These are phyloP conservation scores for Ricinus communis DNA, from an alignment of 345 rosid genomes.

Conservation along the genomic window DNA sequence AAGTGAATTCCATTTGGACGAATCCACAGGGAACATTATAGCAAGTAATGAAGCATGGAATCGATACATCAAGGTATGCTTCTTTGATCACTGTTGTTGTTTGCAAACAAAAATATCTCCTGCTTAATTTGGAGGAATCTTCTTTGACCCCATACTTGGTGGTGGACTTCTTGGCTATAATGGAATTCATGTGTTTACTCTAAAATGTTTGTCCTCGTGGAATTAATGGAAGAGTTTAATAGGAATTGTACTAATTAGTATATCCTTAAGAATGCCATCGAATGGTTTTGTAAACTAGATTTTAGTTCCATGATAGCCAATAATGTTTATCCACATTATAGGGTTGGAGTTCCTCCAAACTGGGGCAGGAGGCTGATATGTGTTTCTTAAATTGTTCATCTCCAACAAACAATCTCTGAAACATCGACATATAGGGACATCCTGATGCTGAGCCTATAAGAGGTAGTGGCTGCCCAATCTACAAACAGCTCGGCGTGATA, in stretches of 20 bases:
- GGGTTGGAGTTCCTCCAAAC: conserved; percentile 10
- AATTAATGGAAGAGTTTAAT: neutral
- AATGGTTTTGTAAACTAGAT: neutral
- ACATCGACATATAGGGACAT: conserved; percentile 36
- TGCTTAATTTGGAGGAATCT: conserved; percentile 5
- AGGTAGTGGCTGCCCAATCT: conserved; percentile 47
- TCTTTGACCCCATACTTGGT: neutral
- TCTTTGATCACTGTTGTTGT: neutral
- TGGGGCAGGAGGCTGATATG: conserved; percentile 11
- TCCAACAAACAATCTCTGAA: neutral
- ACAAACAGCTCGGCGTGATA: conserved; percentile 45
- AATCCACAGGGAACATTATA: conserved; percentile 34
- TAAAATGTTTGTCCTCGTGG: neutral
- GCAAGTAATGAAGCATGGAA: conserved; percentile 52
- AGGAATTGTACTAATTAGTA: neutral
- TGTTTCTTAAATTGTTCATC: conserved; percentile 11
- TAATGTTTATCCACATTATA: neutral
- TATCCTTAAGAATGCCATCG: neutral
- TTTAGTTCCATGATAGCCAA: conserved; percentile 11
- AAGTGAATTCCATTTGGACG: conserved; percentile 42
- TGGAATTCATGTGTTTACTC: neutral
- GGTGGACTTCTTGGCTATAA: conserved; percentile 6
- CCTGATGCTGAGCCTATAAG: conserved; percentile 54
- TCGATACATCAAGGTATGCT: conserved; percentile 37
- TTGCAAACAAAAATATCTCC: neutral